These are phyloP conservation scores for Cutaneotrichosporon mucoides DNA, from an alignment of 1,284 basidiomycete genomes.

Conservation along the genomic window DNA sequence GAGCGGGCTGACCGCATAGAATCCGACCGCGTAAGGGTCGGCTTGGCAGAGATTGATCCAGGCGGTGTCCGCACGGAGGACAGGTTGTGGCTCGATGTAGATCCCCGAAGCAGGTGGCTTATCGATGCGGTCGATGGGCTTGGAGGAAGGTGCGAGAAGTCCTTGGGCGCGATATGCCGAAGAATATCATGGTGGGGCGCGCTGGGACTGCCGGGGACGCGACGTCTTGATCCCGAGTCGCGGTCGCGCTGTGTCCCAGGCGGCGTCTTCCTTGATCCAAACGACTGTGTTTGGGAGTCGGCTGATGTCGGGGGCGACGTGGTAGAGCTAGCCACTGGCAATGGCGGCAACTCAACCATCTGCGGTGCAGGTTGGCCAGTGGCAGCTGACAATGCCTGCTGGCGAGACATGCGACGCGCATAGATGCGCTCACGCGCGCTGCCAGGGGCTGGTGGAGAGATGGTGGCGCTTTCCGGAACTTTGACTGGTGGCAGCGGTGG, in stretches of 20 bases:
- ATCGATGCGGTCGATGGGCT: conserved; percentile 79
- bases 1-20: conserved; percentile 13
- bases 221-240: conserved; percentile 8
- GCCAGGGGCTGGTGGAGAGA: conserved; percentile 23
- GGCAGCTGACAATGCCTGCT: conserved; percentile 4
- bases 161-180: conserved; percentile 51
- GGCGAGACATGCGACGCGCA: conserved; percentile 29
- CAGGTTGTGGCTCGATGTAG: conserved; percentile 48
- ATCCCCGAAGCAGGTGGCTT: conserved; percentile 69
- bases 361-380: conserved; percentile 9
- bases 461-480: background rate
- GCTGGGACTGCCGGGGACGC: conserved; percentile 23
- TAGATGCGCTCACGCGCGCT: conserved; percentile 42
- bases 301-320: conserved; percentile 33
- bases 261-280: conserved; percentile 34
- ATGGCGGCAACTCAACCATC: conserved; percentile 12
- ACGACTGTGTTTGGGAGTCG: conserved; percentile 27
- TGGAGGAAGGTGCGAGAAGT: conserved; percentile 82
- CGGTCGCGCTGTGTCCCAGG: conserved; percentile 17
- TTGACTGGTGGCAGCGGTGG: background rate
- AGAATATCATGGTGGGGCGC: conserved; percentile 50
- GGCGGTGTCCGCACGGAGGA: conserved; percentile 40
- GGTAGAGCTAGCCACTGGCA: conserved; percentile 3
- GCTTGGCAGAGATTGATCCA: conserved; percentile 25
- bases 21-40: conserved; percentile 12